Evolutionary conservation across 768 basidiomycete species (phyloP).

Genomic region (Nidularia sp.): DNA sequence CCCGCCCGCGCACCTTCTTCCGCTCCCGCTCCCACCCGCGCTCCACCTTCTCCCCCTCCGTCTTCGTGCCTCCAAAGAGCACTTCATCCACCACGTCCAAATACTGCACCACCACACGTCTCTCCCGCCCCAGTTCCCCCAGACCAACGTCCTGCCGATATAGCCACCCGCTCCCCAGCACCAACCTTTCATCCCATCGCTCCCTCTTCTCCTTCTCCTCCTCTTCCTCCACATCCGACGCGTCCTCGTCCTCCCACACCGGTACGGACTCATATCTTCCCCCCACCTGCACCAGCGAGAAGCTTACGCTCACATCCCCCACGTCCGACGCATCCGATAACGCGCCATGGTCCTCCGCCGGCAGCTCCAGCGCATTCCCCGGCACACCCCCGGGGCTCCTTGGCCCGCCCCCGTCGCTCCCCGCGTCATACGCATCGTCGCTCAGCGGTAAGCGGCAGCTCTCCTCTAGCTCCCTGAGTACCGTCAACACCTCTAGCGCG

Average conservation of each 20-base stretch:
- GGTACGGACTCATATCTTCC: conserved; percentile 63
- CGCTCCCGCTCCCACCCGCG: conserved; percentile 42
- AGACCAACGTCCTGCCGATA: conserved; percentile 65
- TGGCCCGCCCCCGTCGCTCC: conserved; percentile 59
- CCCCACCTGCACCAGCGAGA: conserved; percentile 65
- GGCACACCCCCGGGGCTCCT: conserved; percentile 56
- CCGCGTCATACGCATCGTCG: conserved; percentile 81
- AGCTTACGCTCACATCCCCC: conserved; percentile 60
- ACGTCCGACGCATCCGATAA: conserved; percentile 32
- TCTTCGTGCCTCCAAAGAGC: conserved; percentile 60
- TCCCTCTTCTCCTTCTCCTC: conserved; percentile 60
- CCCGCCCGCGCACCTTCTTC: conserved; percentile 27
- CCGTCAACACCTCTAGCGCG: conserved; percentile 80
- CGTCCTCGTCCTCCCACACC: conserved; percentile 79
- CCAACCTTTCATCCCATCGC: conserved; percentile 77
- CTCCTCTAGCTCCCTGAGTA: conserved; percentile 81
- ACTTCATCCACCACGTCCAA: conserved; percentile 78
- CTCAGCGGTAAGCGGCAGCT: conserved; percentile 66
- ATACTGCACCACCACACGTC: conserved; percentile 53
- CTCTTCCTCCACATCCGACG: conserved; percentile 33
- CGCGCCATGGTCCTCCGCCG: conserved; percentile 27
- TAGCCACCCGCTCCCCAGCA: conserved; percentile 80
- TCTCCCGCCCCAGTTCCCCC: conserved; percentile 52
- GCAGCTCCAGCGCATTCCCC: conserved; percentile 27
- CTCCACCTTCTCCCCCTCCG: conserved; percentile 36